Base-by-base conservation (phyloP, 495 filamentous ascomycete species). In the Neurospora cerealis region DNA sequence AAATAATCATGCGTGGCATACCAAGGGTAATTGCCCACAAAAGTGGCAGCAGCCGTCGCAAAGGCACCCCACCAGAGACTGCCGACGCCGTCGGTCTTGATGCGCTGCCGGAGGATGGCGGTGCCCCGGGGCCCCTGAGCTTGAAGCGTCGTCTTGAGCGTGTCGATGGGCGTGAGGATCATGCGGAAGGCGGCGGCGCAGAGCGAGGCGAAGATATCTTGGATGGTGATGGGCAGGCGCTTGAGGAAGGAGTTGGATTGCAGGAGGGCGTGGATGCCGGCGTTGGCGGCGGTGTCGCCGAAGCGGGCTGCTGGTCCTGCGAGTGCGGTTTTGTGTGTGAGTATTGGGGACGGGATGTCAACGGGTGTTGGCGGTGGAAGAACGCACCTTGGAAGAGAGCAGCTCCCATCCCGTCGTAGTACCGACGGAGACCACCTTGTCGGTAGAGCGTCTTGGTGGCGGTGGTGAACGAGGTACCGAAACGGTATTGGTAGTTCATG, bases 401-500 rank as follows among this genome's bases (percentile, higher is more conserved):
- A 32, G 80, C 74, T 1, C 78, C 79, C n/a, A 82, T 71, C 17
- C 80, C 80, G 37, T 78, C 75, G 69, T 82, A 82, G 48, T 82
- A 82, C 5, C 80, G 73, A 6, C 78, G 60, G 73, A 76, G 71
- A 5, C 79, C 79, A 3, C 79, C 78, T 5, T 79, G 74, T 7
- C 73, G 42, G 74, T 79, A 80, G 39, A 82, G 78, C 0, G 71
- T 77, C 41, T 73, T 41, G 8, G 75, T 76, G 0, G 80, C 77
- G 0, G 15, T 48, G n/a, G 75, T 74, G 71, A 82, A 82, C 0
- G 79, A 75, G 4, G 70, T 73, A 4, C 80, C 80, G 69, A 77
- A 80, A 2, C 79, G 79, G 69, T 82, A 82, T 40, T 82, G 80
- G n/a, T 80, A 80, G 71, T 82, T 82, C 80, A 82, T 82, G 48